These are phyloP conservation scores for Myrica gale DNA, from an alignment of 306 rosid species.

Conservation along the genomic window DNA sequence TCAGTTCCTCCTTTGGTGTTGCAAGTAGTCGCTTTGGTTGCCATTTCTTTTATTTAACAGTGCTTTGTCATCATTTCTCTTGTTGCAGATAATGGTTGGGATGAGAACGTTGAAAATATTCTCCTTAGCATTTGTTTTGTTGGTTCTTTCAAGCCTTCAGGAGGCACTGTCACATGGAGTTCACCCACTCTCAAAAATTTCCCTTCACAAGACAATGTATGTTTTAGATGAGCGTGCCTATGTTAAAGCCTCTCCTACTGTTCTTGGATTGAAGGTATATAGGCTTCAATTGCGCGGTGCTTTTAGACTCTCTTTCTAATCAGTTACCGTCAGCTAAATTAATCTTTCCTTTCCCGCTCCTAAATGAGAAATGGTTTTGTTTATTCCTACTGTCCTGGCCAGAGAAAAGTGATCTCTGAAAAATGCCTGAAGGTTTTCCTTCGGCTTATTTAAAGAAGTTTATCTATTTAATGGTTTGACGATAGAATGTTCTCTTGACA, in stretches of 20 bases:
- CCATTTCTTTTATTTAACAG: too few relatives aligned
- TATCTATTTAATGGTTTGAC: too few relatives aligned
- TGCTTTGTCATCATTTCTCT: not conserved
- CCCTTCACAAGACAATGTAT: conserved; percentile 47
- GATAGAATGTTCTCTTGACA: too few relatives aligned
- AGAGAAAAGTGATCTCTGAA: too few relatives aligned
- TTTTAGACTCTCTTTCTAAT: conserved; percentile 6
- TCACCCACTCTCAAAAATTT: conserved; percentile 68
- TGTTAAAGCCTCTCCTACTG: conserved; percentile 50
- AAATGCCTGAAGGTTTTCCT: too few relatives aligned
- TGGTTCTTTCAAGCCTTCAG: conserved; percentile 41
- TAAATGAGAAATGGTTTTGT: too few relatives aligned
- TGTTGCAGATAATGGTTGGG: conserved; percentile 23
- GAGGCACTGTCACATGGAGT: conserved; percentile 53
- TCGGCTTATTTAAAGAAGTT: too few relatives aligned
- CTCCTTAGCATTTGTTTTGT: conserved; percentile 32
- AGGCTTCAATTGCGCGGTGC: conserved; percentile 12
- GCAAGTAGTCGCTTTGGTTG: too few relatives aligned
- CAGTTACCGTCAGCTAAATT: too few relatives aligned
- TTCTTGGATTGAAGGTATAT: conserved; percentile 64
- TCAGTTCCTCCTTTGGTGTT: too few relatives aligned
- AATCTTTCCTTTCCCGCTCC: too few relatives aligned
- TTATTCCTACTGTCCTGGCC: too few relatives aligned
- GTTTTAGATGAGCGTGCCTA: conserved; percentile 53
- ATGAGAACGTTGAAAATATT: conserved; percentile 39